A percentile compares a stretch with the other conserved stretches of the same genome.
phyloP scores from a whole-genome alignment of 1,284 basidiomycete genomes.

The Neolentinus lepideus region DNA sequence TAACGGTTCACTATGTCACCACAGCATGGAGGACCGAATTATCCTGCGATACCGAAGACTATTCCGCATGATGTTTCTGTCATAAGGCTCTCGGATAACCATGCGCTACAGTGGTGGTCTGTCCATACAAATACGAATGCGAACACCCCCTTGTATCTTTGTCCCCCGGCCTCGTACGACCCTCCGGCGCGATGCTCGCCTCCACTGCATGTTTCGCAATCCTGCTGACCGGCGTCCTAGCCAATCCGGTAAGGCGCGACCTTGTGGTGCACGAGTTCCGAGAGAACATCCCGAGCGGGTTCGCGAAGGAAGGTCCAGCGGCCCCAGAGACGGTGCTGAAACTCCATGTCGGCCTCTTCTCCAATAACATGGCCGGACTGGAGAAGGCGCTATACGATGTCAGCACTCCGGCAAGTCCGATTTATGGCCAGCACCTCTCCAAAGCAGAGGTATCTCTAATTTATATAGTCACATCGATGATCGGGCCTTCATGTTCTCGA shows the following conservation, averaged over 20 bases:
- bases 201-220: background rate
- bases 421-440: constrained; percentile 24
- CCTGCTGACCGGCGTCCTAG: background rate
- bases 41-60: background rate
- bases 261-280: constrained; percentile 12
- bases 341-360: constrained; percentile 17
- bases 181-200: background rate
- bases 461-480: background rate
- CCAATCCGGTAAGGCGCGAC: background rate
- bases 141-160: background rate
- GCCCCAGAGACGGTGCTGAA: constrained; percentile 13
- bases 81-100: background rate
- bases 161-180: background rate
- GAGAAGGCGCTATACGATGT: constrained; percentile 25
- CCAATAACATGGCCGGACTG: constrained; percentile 21
- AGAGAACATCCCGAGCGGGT: constrained; percentile 14
- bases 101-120: background rate
- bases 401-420: constrained; percentile 20
- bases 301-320: constrained; percentile 13
- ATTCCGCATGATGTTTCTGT: background rate
- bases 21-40: no score
- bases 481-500: background rate
- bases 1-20: no score
- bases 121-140: background rate
- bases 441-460: constrained; percentile 20